phyloP scores from a whole-genome alignment of 805 yeast genomes.

The Candida morakotiae region DNA sequence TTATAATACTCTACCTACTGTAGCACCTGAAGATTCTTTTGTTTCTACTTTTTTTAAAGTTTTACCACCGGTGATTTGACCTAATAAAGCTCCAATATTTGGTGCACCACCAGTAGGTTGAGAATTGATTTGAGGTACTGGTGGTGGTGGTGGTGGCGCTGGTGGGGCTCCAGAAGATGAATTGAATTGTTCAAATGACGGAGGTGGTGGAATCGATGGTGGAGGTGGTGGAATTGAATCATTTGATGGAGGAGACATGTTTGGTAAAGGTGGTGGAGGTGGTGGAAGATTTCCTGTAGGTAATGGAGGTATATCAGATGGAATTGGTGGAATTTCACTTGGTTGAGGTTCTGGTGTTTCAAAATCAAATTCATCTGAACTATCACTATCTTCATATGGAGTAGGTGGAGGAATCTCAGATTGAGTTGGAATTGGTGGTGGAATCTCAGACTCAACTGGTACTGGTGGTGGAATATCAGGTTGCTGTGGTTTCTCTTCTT shows the following conservation, averaged over 20 bases:
- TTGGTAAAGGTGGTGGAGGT: conserved; percentile 13
- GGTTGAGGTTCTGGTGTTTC: conserved; percentile 1
- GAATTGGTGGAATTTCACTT: neutral
- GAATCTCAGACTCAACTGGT: neutral
- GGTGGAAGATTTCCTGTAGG: conserved; percentile 3
- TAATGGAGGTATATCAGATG: conserved; percentile 8
- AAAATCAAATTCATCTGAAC: conserved; percentile 6
- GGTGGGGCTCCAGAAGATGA: conserved; percentile 22
- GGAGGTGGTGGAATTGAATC: conserved; percentile 16
- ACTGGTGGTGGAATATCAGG: neutral
- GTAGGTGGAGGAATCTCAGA: neutral
- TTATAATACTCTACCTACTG: conserved; percentile 47
- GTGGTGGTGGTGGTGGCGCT: conserved; percentile 31
- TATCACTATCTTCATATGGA: neutral
- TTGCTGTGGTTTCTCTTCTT: neutral
- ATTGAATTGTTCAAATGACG: conserved; percentile 10
- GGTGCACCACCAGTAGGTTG: conserved; percentile 27
- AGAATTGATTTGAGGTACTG: conserved; percentile 16
- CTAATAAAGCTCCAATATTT: conserved; percentile 43
- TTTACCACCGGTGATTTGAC: conserved; percentile 54
- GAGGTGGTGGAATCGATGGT: conserved; percentile 13
- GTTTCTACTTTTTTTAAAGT: conserved; percentile 49
- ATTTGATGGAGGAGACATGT: too few relatives aligned
- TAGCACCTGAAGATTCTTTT: conserved; percentile 41
- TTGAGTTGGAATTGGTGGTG: neutral